Evolutionary conservation across 2,329 filamentous ascomycete species (phyloP).

Genomic region (Fonsecaea pugnacius): DNA sequence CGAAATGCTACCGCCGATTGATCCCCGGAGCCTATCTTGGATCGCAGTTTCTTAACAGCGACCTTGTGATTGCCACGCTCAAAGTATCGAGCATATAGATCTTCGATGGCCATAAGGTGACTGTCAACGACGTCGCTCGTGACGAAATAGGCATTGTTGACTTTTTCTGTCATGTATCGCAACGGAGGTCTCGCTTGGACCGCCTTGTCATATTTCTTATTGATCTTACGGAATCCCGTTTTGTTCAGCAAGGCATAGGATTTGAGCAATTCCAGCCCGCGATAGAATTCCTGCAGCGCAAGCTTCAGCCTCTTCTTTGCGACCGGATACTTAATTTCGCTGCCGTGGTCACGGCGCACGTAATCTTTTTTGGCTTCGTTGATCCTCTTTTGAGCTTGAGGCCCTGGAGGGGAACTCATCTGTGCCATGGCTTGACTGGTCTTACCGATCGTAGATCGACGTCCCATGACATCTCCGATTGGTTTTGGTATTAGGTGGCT

Average conservation of each 20-base stretch:
- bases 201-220: slow-evolving; percentile 97
- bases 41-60: slow-evolving; percentile 82
- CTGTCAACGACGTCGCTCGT: slow-evolving; percentile 82
- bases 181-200: slow-evolving; percentile 76
- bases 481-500: slow-evolving; percentile 38
- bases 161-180: slow-evolving; percentile 87
- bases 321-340: slow-evolving; percentile 76
- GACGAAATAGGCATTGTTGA: slow-evolving; percentile 89
- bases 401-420: slow-evolving; percentile 48
- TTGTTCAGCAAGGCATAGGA: slow-evolving; percentile 87
- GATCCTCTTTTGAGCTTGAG: slow-evolving; percentile 39
- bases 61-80: slow-evolving; percentile 92
- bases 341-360: slow-evolving; percentile 49
- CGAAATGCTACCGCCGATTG: slow-evolving; percentile 64
- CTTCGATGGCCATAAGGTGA: slow-evolving; percentile 80
- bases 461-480: slow-evolving; percentile 51
- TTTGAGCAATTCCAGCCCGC: slow-evolving; percentile 87
- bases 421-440: slow-evolving; percentile 57
- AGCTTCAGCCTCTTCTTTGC: slow-evolving; percentile 92
- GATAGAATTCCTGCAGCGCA: slow-evolving; percentile 90
- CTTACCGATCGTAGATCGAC: slow-evolving; percentile 58
- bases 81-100: slow-evolving; percentile 93
- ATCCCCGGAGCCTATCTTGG: slow-evolving; percentile 65
- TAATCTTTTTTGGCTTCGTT: slow-evolving; percentile 54
- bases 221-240: slow-evolving; percentile 94